Evolutionary conservation across 345 rosid species (phyloP), one percentile per base, ranked within the genome.

Genomic region (Raphanus sativus): DNA sequence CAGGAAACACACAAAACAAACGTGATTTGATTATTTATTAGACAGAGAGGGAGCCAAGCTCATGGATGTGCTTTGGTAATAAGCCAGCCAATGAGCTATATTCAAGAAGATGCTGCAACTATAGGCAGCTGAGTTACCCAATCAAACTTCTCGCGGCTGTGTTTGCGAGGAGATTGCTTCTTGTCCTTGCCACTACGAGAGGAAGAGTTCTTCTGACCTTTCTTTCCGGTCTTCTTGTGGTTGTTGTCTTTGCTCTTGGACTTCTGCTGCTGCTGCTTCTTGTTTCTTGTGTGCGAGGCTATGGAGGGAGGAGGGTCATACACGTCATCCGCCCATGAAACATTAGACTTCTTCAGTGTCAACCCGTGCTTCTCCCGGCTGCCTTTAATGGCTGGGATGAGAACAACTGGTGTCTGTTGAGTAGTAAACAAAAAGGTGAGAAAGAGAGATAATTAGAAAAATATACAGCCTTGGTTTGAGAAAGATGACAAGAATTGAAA

Each of bases 311-410:
- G 81, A 12, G 99, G 99, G 76, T 95, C 99, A 64, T 90, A 89
- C 59, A 95, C 98, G 30, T 95, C 97, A 29, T 91, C 86, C 3
- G 97, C 94, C 99, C 98, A 95, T 68, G 85, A 80, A 63, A 95
- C 93, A 13, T 50, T 80, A 45, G 86, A 78, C 67, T 84, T 85
- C 82, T 38, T 75, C 2, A 86, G 83, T 24, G 88, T 25, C 42
- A 71, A 77, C 6, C 89, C 94, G 64, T 60, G 76, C 76, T 92
- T 90, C 76, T 88, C 91, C 3, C 96, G 89, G 76, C 93, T 84
- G 10, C 98, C 99, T 85, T 92, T 95, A 67, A 91, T 74, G 60
- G 98, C 97, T 29, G 99, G 87, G 30, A 85, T 81, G 75, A 86
- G 87, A 84, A 87, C 81, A 78, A 81, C 50, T 65, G 83, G 81